Evolutionary conservation across 176 grass and related monocot genomes (phyloP).

Genomic region (Triticum timopheevii): DNA sequence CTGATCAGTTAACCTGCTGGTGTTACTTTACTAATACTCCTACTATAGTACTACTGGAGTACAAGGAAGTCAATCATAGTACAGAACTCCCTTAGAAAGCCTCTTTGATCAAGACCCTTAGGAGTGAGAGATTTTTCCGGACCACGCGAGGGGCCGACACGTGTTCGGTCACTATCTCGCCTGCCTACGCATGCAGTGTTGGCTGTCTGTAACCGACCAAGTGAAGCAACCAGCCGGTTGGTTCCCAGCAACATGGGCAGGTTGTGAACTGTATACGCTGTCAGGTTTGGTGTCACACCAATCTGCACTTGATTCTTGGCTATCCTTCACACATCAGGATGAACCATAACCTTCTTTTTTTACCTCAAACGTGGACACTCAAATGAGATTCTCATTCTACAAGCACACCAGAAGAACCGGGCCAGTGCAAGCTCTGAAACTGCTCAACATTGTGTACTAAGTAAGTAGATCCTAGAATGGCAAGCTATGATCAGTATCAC

Average conservation of each 20-base stretch:
- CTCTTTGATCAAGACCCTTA: background rate
- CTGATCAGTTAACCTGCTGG: background rate
- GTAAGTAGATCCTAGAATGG: background rate
- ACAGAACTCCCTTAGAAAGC: background rate
- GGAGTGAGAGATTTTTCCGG: background rate
- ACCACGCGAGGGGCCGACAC: background rate
- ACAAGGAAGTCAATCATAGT: constrained; percentile 23
- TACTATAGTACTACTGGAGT: background rate
- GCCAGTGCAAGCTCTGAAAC: background rate
- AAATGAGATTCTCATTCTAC: background rate
- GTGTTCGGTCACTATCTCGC: background rate
- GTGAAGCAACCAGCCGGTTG: constrained; percentile 38
- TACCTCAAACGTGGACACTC: too few relatives aligned
- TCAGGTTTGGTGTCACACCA: constrained; percentile 3
- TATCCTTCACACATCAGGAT: background rate
- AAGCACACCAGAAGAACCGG: background rate
- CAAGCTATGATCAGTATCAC: background rate
- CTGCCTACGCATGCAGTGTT: background rate
- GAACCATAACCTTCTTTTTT: background rate
- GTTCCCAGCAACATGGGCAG: constrained; percentile 24
- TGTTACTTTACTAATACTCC: background rate
- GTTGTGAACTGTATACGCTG: constrained; percentile 12
- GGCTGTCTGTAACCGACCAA: constrained; percentile 19
- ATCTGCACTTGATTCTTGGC: background rate
- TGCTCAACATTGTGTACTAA: background rate